Evolutionary conservation across 768 basidiomycete genomes (phyloP).

Genomic region (Dacryopinax primogenitus): DNA sequence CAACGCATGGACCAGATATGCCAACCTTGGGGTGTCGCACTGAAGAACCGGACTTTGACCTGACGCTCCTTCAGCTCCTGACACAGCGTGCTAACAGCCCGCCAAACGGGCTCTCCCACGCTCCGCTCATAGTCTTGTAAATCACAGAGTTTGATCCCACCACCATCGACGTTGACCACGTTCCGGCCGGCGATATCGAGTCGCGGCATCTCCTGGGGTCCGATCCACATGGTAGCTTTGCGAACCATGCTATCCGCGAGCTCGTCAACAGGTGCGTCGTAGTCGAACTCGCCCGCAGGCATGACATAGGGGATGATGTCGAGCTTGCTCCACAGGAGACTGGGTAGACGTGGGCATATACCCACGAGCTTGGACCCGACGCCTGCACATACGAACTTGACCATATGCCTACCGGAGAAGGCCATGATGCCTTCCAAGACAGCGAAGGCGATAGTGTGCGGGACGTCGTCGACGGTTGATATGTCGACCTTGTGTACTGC

Average conservation of each 20-base stretch:
- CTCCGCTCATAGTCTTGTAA: conserved; percentile 63
- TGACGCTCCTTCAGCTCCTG: conserved; percentile 77
- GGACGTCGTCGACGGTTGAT: not conserved
- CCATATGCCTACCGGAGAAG: conserved; percentile 40
- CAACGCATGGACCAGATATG: not conserved
- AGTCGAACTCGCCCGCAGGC: not conserved
- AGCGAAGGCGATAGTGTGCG: not conserved
- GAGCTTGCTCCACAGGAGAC: conserved; percentile 67
- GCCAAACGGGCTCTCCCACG: conserved; percentile 65
- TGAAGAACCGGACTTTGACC: conserved; percentile 85
- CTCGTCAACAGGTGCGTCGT: not conserved
- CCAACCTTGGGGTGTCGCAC: conserved; percentile 83
- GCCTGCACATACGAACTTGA: conserved; percentile 78
- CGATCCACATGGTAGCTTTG: conserved; percentile 54
- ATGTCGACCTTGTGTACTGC: conserved; percentile 40
- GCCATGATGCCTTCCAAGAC: not conserved
- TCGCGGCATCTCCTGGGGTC: conserved; percentile 50
- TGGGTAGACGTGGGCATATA: conserved; percentile 58
- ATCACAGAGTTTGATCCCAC: conserved; percentile 72
- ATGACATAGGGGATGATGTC: conserved; percentile 69
- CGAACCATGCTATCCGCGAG: conserved; percentile 59
- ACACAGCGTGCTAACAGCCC: conserved; percentile 65
- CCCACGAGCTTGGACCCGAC: conserved; percentile 57
- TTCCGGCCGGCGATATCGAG: conserved; percentile 64
- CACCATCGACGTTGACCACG: conserved; percentile 78